Evolutionary conservation across 345 rosid species (phyloP), one percentile per base, ranked within the genome.

Genomic region (Eucalyptus erythrocorys): DNA sequence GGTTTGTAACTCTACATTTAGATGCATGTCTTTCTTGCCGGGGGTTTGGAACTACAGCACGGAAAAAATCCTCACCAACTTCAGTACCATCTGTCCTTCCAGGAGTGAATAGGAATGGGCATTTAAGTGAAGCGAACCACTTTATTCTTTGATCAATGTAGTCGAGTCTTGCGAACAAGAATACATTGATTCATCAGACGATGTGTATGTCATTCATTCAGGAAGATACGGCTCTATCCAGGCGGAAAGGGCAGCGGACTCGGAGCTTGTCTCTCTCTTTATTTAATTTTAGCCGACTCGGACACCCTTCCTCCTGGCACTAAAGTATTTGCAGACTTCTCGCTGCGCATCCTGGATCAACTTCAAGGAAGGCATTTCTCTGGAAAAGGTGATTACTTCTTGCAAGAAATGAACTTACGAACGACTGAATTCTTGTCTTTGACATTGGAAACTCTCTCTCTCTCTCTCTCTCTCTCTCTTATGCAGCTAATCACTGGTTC

Each of bases 151-250:
- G 13, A 24, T 57, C 12, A 57, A 4, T 57, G 34, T 30, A 61
- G 68, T 61, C 8, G 34, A 61, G 68, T 61, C 34, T 61, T 61
- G 68, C 5, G 1, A 10, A 10, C 84, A 40, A 76, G 47, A 76
- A 40, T 40, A 42, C 30, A 76, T 40, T 40, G 30, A 40, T 76
- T 76, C 27, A 76, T 22, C 30, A 11, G 8, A 76, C 4, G 1
- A 37, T 22, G 47, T 1, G 30, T 21, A 40, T 76, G 47, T 22
- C 47, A 40, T 76, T 76, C 22, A 34, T n/a, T 40, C 92, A 94
- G 95, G 95, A 91, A 88, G 87, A 88, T 94, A 51, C 85, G 88
- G 68, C 86, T 94, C 66, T 89, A 89, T 91, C 94, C 93, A 0
- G 84, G 40, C 51, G 95, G 93, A 91, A 87, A 88, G 86, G 89